These are phyloP conservation scores for Xylaria sp. DNA, from an alignment of 2,329 filamentous ascomycete species.

Conservation along the genomic window DNA sequence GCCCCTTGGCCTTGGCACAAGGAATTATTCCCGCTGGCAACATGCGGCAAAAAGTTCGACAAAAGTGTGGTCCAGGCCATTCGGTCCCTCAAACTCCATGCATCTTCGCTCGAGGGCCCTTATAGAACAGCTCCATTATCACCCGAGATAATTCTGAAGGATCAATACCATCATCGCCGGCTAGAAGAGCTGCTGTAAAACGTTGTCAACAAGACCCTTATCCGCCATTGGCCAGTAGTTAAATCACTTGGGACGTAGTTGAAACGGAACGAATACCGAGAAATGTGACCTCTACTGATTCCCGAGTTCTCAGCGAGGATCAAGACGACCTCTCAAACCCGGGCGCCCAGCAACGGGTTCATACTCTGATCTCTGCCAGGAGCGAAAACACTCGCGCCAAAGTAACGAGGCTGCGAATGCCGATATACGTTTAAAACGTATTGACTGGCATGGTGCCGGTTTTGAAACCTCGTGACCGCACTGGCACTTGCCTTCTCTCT, in stretches of 20 bases:
- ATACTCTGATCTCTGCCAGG: slow-evolving; percentile 55
- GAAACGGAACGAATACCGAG: slow-evolving; percentile 22
- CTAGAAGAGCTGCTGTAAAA: slow-evolving; percentile 3
- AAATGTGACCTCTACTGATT: slow-evolving; percentile 63
- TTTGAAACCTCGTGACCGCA: slow-evolving; percentile 1
- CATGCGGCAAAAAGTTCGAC: slow-evolving; percentile 9
- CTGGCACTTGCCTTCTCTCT: slow-evolving; percentile 8
- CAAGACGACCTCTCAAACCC: slow-evolving; percentile 59
- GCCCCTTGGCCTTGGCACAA: slow-evolving; percentile 14
- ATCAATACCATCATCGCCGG: slow-evolving; percentile 11
- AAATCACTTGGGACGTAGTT: slow-evolving; percentile 8
- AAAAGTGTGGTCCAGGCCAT: slow-evolving; percentile 11
- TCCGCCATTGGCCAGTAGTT: slow-evolving; percentile 11
- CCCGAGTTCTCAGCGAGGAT: slow-evolving; percentile 55
- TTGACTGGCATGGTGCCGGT: slow-evolving; percentile 31
- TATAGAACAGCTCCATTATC: slow-evolving; percentile 14
- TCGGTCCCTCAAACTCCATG: slow-evolving; percentile 8
- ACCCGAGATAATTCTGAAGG: slow-evolving; percentile 12
- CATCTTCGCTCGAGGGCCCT: slow-evolving; percentile 4
- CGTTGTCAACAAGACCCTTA: slow-evolving; percentile 15
- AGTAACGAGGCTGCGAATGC: slow-evolving; percentile 50
- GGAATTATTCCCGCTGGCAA: slow-evolving; percentile 22
- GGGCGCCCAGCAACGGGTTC: slow-evolving; percentile 60
- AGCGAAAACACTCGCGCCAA: slow-evolving; percentile 58
- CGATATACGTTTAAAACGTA: slow-evolving; percentile 46